Evolutionary conservation across 2,329 filamentous ascomycete genomes (phyloP).

Genomic region (Talaromyces sp.): DNA sequence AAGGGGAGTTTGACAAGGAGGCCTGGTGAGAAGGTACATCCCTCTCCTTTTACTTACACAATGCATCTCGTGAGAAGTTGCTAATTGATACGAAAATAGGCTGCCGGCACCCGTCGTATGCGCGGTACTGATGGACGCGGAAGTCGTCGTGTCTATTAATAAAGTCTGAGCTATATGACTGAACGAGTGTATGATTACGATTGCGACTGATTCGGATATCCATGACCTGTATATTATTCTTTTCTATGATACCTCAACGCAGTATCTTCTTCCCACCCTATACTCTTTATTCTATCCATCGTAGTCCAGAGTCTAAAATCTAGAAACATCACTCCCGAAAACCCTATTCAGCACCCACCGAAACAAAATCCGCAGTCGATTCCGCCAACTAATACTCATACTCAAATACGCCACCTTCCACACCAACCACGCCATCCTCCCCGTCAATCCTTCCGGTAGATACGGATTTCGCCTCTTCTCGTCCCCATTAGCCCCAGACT

Average conservation of each 20-base stretch:
- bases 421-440: slow-evolving; percentile 42
- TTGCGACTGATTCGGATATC: not conserved
- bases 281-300: not conserved
- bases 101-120: slow-evolving; percentile 72
- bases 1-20: slow-evolving; percentile 67
- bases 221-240: not conserved
- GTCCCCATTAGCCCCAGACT: not conserved
- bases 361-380: slow-evolving; percentile 42
- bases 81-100: slow-evolving; percentile 50
- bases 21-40: slow-evolving; percentile 66
- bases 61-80: not conserved
- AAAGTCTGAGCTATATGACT: not conserved
- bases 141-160: slow-evolving; percentile 27
- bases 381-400: slow-evolving; percentile 50
- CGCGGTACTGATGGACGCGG: slow-evolving; percentile 70
- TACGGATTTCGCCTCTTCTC: slow-evolving; percentile 27
- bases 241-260: not conserved
- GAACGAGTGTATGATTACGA: slow-evolving; percentile 8
- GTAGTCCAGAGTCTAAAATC: slow-evolving; percentile 32
- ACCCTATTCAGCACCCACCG: slow-evolving; percentile 45
- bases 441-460: slow-evolving; percentile 40
- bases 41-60: no score
- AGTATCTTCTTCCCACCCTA: not conserved
- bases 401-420: slow-evolving; percentile 48
- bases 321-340: slow-evolving; percentile 47